phyloP scores from a whole-genome alignment of 73 alveolate genomes.

The Tetrahymena malaccensis region DNA sequence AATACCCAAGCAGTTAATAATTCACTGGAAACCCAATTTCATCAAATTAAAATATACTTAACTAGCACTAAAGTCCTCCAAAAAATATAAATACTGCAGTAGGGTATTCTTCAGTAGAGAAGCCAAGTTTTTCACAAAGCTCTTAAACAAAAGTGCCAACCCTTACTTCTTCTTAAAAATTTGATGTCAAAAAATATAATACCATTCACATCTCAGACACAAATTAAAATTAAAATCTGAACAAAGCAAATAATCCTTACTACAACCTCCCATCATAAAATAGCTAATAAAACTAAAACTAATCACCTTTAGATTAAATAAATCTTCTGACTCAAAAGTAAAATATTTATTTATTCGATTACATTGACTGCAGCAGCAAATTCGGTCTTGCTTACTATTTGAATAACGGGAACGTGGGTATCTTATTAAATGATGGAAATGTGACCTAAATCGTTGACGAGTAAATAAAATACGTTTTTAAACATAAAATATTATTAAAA shows the following conservation, averaged over 20 bases:
- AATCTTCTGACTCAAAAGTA: neutral
- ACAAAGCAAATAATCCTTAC: neutral
- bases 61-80: neutral
- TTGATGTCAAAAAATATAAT: neutral
- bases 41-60: neutral
- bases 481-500: neutral
- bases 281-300: neutral
- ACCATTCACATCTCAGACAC: neutral
- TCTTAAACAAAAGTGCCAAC: neutral
- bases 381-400: neutral
- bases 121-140: neutral
- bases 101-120: neutral
- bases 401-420: neutral
- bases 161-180: neutral
- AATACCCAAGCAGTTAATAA: neutral
- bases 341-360: neutral
- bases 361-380: neutral
- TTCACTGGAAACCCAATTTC: neutral
- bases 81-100: neutral
- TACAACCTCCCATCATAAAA: neutral
- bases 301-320: neutral
- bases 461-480: neutral
- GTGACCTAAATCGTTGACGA: neutral
- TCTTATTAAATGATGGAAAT: neutral
- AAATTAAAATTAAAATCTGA: neutral